Evolutionary conservation across 1,284 basidiomycete genomes (phyloP).

Genomic region (Ustilago nuda): DNA sequence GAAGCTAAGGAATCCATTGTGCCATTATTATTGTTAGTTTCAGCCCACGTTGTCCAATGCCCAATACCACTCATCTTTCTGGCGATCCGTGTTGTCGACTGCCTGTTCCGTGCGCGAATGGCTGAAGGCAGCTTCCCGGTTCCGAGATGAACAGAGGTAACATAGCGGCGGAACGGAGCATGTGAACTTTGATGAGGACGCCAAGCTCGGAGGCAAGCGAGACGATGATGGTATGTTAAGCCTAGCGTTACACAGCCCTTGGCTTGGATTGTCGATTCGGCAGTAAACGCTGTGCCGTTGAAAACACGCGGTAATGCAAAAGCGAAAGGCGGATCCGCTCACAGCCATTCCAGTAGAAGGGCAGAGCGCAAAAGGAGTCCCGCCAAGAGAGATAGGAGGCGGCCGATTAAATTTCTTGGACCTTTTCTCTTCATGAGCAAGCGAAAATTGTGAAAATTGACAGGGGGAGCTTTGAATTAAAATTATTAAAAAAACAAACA

Average conservation of each 20-base stretch:
- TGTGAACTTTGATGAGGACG: neutral
- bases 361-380: neutral
- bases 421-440: neutral
- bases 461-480: neutral
- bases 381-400: constrained; percentile 28
- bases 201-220: neutral
- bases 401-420: constrained; percentile 15
- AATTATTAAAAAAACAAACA: too few relatives aligned
- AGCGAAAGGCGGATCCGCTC: neutral
- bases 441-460: neutral
- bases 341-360: neutral
- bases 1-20: constrained; percentile 6
- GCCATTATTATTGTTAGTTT: neutral
- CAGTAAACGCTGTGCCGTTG: neutral
- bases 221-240: neutral
- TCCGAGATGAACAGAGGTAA: neutral
- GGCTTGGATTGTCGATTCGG: neutral
- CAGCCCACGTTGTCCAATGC: neutral
- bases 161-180: neutral
- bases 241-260: constrained; percentile 1
- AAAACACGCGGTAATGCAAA: neutral
- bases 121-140: neutral
- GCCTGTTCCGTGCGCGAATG: neutral
- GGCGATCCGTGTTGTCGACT: neutral
- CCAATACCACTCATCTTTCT: constrained; percentile 5